phyloP scores from a whole-genome alignment of 371 early-diverging fungal genomes.

The Mortierella sp. region DNA sequence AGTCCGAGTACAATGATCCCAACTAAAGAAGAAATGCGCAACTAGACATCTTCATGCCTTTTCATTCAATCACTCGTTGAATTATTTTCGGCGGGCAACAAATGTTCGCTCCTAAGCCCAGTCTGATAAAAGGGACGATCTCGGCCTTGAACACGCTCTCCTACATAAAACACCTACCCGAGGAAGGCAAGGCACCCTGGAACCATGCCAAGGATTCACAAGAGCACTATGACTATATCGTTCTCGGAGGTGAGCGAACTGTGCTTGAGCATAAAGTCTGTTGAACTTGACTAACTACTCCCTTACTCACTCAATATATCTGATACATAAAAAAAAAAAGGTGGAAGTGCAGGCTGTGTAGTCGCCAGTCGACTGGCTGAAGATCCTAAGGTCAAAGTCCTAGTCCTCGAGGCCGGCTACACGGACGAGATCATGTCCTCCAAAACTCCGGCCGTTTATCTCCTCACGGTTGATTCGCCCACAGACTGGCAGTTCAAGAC shows the following conservation, averaged over 20 bases:
- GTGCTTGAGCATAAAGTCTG: neutral
- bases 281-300: neutral
- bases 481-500: constrained; percentile 37
- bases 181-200: constrained; percentile 37
- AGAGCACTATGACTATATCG: constrained; percentile 34
- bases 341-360: constrained; percentile 46
- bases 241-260: constrained; percentile 32
- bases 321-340: too few relatives aligned
- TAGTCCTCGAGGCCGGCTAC: constrained; percentile 46
- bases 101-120: constrained; percentile 23
- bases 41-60: too few relatives aligned
- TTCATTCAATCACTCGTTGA: too few relatives aligned
- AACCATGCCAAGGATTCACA: constrained; percentile 25
- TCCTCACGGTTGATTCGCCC: constrained; percentile 18
- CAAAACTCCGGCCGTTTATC: constrained; percentile 16
- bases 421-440: constrained; percentile 31
- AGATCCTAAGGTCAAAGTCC: constrained; percentile 42
- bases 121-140: constrained; percentile 1
- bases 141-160: constrained; percentile 15
- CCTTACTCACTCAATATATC: neutral
- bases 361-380: constrained; percentile 42
- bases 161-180: constrained; percentile 11
- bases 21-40: too few relatives aligned
- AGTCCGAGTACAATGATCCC: too few relatives aligned
- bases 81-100: too few relatives aligned